A percentile compares a stretch with the other conserved stretches of the same genome.
phyloP scores from a whole-genome alignment of 177 flowering plant species.

The Vitis hybrid region DNA sequence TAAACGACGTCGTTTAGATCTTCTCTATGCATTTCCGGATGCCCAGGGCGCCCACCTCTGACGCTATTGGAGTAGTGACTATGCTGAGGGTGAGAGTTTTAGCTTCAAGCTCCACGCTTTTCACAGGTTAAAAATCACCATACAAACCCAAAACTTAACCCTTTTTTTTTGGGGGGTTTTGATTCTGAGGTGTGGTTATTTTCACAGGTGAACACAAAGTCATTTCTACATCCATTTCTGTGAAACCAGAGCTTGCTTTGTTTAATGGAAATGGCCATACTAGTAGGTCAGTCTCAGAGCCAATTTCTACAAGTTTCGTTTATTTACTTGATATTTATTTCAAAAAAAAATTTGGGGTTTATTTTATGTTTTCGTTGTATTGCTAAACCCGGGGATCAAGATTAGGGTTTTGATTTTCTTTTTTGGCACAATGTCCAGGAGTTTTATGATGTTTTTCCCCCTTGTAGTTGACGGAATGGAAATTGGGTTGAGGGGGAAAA shows the following conservation, averaged over 20 bases:
- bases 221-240: constrained; percentile 2
- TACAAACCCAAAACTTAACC: not conserved
- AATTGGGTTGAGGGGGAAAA: no score
- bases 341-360: not conserved
- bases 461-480: no score
- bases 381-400: no score
- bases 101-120: not conserved
- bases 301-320: not conserved
- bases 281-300: not conserved
- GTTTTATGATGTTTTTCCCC: no score
- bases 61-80: not conserved
- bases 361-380: not conserved
- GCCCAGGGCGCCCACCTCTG: no score
- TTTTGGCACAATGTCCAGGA: no score
- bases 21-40: no score
- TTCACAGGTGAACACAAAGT: constrained; percentile 8
- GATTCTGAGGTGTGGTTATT: not conserved
- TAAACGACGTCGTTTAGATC: no score
- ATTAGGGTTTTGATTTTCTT: no score
- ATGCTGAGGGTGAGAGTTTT: constrained; percentile 1
- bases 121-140: not conserved
- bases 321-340: not conserved
- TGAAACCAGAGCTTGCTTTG: not conserved
- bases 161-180: not conserved
- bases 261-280: not conserved